These are phyloP conservation scores for Xylaria sp. DNA, from an alignment of 2,329 filamentous ascomycete species.

Conservation along the genomic window DNA sequence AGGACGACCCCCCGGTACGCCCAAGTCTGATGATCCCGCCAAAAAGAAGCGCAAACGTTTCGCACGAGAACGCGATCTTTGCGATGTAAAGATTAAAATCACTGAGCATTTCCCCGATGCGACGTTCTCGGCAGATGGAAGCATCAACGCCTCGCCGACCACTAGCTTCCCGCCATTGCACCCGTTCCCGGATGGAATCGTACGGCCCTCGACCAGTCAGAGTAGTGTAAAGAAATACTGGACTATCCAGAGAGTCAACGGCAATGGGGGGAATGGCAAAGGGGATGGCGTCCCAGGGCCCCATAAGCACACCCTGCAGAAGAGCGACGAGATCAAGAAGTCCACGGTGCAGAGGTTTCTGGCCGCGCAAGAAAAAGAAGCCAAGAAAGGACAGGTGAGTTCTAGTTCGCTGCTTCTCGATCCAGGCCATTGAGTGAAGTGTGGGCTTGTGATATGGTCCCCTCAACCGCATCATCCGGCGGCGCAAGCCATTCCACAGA, in stretches of 20 bases:
- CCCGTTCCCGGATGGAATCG: slow-evolving; percentile 32
- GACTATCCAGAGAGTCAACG: slow-evolving; percentile 79
- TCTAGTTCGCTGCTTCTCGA: slow-evolving; percentile 19
- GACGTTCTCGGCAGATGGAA: slow-evolving; percentile 42
- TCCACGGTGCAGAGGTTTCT: slow-evolving; percentile 74
- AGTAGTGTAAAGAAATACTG: slow-evolving; percentile 63
- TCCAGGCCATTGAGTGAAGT: background rate
- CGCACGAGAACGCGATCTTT: slow-evolving; percentile 77
- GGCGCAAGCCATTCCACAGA: background rate
- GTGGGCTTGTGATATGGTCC: background rate
- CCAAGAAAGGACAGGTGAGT: slow-evolving; percentile 63
- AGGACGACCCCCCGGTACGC: slow-evolving; percentile 77
- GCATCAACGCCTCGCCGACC: slow-evolving; percentile 29
- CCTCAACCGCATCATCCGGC: background rate
- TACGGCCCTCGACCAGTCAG: slow-evolving; percentile 46
- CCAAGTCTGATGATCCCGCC: slow-evolving; percentile 78
- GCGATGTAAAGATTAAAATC: slow-evolving; percentile 86
- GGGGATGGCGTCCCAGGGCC: slow-evolving; percentile 71
- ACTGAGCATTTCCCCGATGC: slow-evolving; percentile 74
- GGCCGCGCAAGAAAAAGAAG: slow-evolving; percentile 68
- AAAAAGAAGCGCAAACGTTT: slow-evolving; percentile 83
- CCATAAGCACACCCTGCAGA: slow-evolving; percentile 75
- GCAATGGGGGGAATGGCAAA: slow-evolving; percentile 75
- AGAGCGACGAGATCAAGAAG: slow-evolving; percentile 81
- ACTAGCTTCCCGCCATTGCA: slow-evolving; percentile 34